Evolutionary conservation across 331 rosid species (phyloP).

Genomic region (Stylosanthes scabra): DNA sequence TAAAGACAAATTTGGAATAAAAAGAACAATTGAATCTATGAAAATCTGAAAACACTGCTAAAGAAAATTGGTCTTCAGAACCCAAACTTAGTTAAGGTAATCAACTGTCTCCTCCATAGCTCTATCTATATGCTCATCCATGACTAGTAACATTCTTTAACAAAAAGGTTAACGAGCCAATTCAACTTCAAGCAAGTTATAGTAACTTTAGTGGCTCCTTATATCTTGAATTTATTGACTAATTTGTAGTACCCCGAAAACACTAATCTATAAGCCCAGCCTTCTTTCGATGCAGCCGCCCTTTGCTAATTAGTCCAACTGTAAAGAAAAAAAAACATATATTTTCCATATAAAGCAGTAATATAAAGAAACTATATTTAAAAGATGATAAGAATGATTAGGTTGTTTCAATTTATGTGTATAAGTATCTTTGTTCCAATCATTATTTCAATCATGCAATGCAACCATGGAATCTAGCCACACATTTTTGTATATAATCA

Average conservation of each 20-base stretch:
- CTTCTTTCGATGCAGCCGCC: slow-evolving; percentile 81
- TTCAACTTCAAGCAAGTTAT: slow-evolving; percentile 26
- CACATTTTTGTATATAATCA: slow-evolving; percentile 19
- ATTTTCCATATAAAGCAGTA: slow-evolving; percentile 9
- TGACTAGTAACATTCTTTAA: slow-evolving; percentile 26
- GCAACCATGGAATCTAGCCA: slow-evolving; percentile 8
- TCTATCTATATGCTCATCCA: slow-evolving; percentile 14
- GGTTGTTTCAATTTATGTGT: not conserved
- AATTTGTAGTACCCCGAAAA: no score
- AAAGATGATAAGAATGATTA: no score
- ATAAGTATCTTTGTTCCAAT: not conserved
- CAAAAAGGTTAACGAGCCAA: slow-evolving; percentile 6
- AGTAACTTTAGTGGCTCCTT: slow-evolving; percentile 56
- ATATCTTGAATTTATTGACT: slow-evolving; percentile 53
- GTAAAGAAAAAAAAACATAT: slow-evolving; percentile 31
- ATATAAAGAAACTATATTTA: slow-evolving; percentile 7
- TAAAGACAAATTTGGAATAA: slow-evolving; percentile 12
- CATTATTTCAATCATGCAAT: no score
- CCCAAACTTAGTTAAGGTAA: slow-evolving; percentile 35
- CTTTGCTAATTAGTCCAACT: slow-evolving; percentile 95
- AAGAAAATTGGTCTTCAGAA: slow-evolving; percentile 20
- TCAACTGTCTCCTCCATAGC: slow-evolving; percentile 22
- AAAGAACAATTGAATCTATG: not conserved
- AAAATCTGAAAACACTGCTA: slow-evolving; percentile 18
- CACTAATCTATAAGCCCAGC: slow-evolving; percentile 85